Base-by-base conservation (phyloP, 495 filamentous ascomycete species). In the Hypomontagnella monticulosa region DNA sequence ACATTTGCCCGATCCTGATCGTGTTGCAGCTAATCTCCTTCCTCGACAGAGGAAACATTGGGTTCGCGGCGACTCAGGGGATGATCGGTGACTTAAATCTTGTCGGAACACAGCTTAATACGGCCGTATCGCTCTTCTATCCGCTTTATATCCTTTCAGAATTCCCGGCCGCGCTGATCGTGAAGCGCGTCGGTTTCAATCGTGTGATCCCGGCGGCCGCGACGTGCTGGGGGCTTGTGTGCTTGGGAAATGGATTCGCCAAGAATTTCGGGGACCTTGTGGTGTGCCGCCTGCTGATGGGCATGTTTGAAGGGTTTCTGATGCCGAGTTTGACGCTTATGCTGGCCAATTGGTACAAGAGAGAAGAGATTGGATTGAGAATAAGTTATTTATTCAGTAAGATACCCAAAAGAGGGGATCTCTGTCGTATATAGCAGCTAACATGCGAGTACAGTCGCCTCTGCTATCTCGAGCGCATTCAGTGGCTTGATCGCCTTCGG, bases 401-500 rank as follows among this genome's bases (percentile, higher is more conserved):
- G 57, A 38, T 9, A 2, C 16, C 1, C 30, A 18, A 20, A 30
- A 7, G 12, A 14, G 7, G 4, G 15, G 0, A 18, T 41, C 0
- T 37, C 16, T 49, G 1, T 14, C 12, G n/a, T n/a, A 36, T 2
- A 33, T 41, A 34, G 20, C 19, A 23, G 34, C 36, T 63, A 40
- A 62, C 14, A 48, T 9, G 12, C 8, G 11, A 11, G 2, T 12
- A 30, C 57, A 73, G 70, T 65, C 16, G 67, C 71, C 1, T 61
- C 75, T 3, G 67, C 65, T 8, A 49, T 77, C 11, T 71, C 76
- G 2, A 75, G 75, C 14, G 75, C 76, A 0, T 76, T 80, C 40
- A 70, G 71, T 12, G 77, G 77, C 11, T 51, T 80, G 14, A 64
- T 80, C 0, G 89, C 89, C 4, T 89, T 73, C 53, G 86, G 71